Conservation (phyloP, 495 filamentous ascomycete species). For the Tuber melanosporum region DNA sequence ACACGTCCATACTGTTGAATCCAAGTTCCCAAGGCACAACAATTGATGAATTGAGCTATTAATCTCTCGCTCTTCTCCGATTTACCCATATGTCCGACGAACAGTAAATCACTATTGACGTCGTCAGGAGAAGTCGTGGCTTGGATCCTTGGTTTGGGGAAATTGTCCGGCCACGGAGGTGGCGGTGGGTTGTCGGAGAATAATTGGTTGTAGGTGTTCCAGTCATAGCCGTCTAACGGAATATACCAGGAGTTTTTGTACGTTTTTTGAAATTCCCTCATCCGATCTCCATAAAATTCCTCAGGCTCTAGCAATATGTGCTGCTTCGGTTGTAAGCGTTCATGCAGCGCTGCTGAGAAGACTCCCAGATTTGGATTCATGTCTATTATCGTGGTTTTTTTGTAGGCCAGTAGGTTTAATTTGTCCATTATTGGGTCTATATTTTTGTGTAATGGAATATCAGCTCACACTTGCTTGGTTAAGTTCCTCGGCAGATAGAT, state of each 20-base stretch:
- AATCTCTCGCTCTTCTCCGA: slow-evolving; percentile 32
- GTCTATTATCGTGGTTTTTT: slow-evolving; percentile 52
- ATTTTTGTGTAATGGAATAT: neutral
- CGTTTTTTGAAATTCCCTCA: slow-evolving; percentile 50
- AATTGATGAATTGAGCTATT: slow-evolving; percentile 45
- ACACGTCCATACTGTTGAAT: slow-evolving; percentile 63
- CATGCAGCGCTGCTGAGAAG: slow-evolving; percentile 68
- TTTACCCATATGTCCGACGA: slow-evolving; percentile 45
- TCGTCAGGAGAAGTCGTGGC: slow-evolving; percentile 13
- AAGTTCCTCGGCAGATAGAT: neutral
- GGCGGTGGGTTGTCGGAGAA: slow-evolving; percentile 41
- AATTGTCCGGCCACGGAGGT: slow-evolving; percentile 9
- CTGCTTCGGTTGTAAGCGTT: slow-evolving; percentile 63
- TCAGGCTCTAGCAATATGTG: slow-evolving; percentile 74
- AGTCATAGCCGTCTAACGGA: slow-evolving; percentile 40
- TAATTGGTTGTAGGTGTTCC: slow-evolving; percentile 49
- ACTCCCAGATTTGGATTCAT: slow-evolving; percentile 70
- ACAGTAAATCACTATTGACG: slow-evolving; percentile 33
- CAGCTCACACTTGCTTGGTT: neutral
- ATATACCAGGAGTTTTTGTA: slow-evolving; percentile 19
- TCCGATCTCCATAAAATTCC: slow-evolving; percentile 50
- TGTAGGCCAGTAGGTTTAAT: slow-evolving; percentile 26
- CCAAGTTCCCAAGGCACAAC: slow-evolving; percentile 44
- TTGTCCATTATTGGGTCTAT: slow-evolving; percentile 19
- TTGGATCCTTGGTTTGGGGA: slow-evolving; percentile 37